Evolutionary conservation across 805 yeast genomes (phyloP).

Genomic region (Lipomyces chichibuensis): DNA sequence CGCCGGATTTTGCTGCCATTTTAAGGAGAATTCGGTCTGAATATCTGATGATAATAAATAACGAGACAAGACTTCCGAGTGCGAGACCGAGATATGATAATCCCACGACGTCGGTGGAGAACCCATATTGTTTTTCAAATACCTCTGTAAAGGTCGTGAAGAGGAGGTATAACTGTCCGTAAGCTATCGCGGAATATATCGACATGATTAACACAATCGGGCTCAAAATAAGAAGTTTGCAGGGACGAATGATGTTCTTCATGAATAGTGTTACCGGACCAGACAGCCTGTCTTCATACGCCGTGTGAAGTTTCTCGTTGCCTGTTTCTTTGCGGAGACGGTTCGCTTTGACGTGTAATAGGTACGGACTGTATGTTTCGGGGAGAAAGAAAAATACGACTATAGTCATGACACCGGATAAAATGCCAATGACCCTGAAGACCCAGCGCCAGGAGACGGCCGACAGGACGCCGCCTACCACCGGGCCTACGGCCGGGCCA

Average conservation of each 20-base stretch:
- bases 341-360: slow-evolving; percentile 66
- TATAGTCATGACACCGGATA: slow-evolving; percentile 23
- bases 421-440: slow-evolving; percentile 55
- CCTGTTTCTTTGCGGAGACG: slow-evolving; percentile 61
- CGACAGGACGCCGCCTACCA: slow-evolving; percentile 60
- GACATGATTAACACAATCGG: slow-evolving; percentile 70
- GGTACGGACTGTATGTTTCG: slow-evolving; percentile 84
- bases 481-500: slow-evolving; percentile 73
- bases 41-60: slow-evolving; percentile 52
- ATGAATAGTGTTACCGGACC: slow-evolving; percentile 32
- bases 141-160: slow-evolving; percentile 61
- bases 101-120: slow-evolving; percentile 49
- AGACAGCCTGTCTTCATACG: slow-evolving; percentile 51
- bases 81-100: slow-evolving; percentile 63
- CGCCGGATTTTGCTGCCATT: slow-evolving; percentile 47
- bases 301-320: slow-evolving; percentile 59
- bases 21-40: slow-evolving; percentile 50
- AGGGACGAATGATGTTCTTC: slow-evolving; percentile 59
- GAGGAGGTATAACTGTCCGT: slow-evolving; percentile 68
- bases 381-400: slow-evolving; percentile 54
- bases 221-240: slow-evolving; percentile 55
- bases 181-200: slow-evolving; percentile 63
- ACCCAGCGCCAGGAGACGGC: slow-evolving; percentile 72
- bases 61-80: slow-evolving; percentile 57
- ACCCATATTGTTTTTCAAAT: slow-evolving; percentile 53